These are phyloP conservation scores for Xylariaceae sp. DNA, from an alignment of 2,329 filamentous ascomycete genomes.

Conservation along the genomic window DNA sequence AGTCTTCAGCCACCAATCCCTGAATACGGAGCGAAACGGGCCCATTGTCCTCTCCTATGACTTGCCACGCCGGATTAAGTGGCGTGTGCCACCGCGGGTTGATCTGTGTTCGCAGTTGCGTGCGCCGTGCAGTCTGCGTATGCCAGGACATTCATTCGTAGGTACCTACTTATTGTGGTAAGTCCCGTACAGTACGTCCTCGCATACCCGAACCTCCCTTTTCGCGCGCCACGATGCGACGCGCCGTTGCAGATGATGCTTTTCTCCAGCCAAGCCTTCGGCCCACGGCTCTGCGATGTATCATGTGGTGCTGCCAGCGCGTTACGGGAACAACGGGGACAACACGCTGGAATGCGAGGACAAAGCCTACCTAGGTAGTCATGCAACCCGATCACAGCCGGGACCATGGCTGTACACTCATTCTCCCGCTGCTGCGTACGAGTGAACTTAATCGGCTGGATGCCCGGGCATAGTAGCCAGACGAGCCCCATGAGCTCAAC, in stretches of 20 bases:
- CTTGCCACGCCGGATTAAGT: neutral
- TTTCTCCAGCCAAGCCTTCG: neutral
- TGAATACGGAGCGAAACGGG: neutral
- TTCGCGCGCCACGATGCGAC: slow-evolving; percentile 2
- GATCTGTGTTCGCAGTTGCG: neutral
- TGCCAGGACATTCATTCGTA: neutral
- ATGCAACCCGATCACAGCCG: neutral
- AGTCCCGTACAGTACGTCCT: neutral
- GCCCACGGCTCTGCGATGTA: slow-evolving; percentile 7
- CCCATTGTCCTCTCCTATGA: neutral
- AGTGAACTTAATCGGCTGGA: neutral
- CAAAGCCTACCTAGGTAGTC: neutral
- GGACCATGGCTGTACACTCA: neutral
- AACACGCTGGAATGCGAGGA: neutral
- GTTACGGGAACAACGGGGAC: neutral
- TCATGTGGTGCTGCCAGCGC: slow-evolving; percentile 1
- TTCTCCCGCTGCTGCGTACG: neutral
- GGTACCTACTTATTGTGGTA: neutral
- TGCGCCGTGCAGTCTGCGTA: neutral
- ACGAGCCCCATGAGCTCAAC: neutral
- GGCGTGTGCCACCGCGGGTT: neutral
- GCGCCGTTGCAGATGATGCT: slow-evolving; percentile 1
- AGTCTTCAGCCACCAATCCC: no score
- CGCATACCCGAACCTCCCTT: slow-evolving; percentile 9
- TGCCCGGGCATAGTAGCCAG: neutral